Evolutionary conservation across 352 stramenopile species (phyloP), one percentile per base, ranked within the genome.

Genomic region (Phytophthora podocarpi): DNA sequence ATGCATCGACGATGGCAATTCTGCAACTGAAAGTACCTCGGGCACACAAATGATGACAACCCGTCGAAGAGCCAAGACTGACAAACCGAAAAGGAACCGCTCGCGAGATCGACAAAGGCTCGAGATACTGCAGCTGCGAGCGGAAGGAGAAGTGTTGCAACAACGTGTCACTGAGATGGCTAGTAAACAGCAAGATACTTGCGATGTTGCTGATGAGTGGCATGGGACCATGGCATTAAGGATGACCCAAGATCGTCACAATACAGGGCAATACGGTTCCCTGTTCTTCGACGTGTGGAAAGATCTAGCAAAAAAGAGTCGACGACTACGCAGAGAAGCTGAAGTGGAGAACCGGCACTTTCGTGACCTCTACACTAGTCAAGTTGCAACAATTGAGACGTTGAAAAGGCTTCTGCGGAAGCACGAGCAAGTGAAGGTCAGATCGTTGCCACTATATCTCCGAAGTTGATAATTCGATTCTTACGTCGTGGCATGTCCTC

Each of bases 71-170:
- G n/a, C n/a, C n/a, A n/a, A n/a, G n/a, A n/a, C n/a, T n/a, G n/a
- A n/a, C n/a, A n/a, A n/a, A n/a, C n/a, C 37, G 7, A 35, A 41
- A 26, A 21, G 47, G 21, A 55, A 55, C 6, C 31, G 13, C 10
- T 55, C 47, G 7, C 47, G 47, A 20, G 47, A 55, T 26, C 47
- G 47, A 34, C 47, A 55, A 20, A 21, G 35, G 16, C 15, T 55
- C 0, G 47, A 55, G 23, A 43, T 43, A 5, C 32, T 55, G n/a
- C 47, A 35, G 1, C 32, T 55, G 2, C 31, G 32, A 4, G 47
- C 31, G 2, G 20, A 55, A 35, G 47, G 31, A 15, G 31, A 55
- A 55, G 34, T 42, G 8, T 32, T 55, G 18, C 12, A 43, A 7
- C 3, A 43, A 8, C 31, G 47, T 5, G 20, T 55, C 4, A 15